Conservation (phyloP, 768 basidiomycete genomes). For the Phylloporus arenicola region DNA sequence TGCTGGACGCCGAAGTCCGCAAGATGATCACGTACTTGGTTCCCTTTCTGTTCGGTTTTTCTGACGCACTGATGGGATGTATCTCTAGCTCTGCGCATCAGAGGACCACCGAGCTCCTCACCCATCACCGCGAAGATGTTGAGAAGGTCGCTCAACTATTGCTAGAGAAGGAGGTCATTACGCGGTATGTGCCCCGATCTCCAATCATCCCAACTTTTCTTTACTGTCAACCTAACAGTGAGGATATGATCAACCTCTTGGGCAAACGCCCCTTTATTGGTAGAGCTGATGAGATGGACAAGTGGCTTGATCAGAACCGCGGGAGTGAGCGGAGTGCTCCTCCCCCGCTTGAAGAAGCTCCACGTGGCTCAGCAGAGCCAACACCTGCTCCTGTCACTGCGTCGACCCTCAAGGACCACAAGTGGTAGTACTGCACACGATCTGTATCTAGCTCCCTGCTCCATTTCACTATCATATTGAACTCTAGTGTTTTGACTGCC, state of each 20-base stretch:
- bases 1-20: constrained; percentile 85
- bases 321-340: constrained; percentile 56
- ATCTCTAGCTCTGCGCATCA: constrained; percentile 61
- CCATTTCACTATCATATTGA: constrained; percentile 40
- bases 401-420: constrained; percentile 32
- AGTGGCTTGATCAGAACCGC: constrained; percentile 85
- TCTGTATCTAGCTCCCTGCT: constrained; percentile 29
- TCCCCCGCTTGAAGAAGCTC: constrained; percentile 51
- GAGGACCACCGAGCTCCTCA: constrained; percentile 78
- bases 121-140: constrained; percentile 76
- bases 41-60: constrained; percentile 1
- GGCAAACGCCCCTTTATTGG: constrained; percentile 80
- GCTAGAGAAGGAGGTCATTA: constrained; percentile 94
- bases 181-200: constrained; percentile 51
- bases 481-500: constrained; percentile 33
- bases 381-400: constrained; percentile 48
- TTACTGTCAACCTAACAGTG: constrained; percentile 38
- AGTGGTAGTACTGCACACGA: constrained; percentile 12
- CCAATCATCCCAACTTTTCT: neutral
- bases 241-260: constrained; percentile 81
- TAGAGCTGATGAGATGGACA: constrained; percentile 89
- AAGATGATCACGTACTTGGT: constrained; percentile 84
- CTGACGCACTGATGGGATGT: constrained; percentile 6
- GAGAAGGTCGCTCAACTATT: constrained; percentile 90
- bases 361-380: constrained; percentile 36